phyloP scores from a whole-genome alignment of 2,329 filamentous ascomycete genomes.

The Aureobasidium sp. region DNA sequence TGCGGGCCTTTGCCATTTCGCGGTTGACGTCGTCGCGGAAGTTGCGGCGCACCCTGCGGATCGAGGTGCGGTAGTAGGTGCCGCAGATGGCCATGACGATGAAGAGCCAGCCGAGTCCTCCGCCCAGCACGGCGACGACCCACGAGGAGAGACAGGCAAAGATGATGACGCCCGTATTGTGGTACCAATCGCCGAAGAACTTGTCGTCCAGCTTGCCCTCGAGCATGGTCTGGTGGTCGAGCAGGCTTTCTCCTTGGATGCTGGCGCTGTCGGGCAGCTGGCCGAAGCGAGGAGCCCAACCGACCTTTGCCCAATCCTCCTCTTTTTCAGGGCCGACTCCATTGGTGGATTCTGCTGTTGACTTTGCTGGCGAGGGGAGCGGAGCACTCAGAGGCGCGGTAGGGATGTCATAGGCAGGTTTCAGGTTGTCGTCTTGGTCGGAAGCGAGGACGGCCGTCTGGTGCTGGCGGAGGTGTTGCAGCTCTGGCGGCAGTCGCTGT shows the following conservation, averaged over 20 bases:
- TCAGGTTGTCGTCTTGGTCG: conserved; percentile 62
- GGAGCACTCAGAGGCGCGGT: conserved; percentile 62
- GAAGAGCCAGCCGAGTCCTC: conserved; percentile 86
- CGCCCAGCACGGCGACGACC: conserved; percentile 80
- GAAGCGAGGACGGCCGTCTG: conserved; percentile 65
- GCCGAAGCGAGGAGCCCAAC: conserved; percentile 84
- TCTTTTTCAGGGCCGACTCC: conserved; percentile 45
- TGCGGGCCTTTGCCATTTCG: conserved; percentile 73
- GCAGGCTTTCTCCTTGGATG: conserved; percentile 44
- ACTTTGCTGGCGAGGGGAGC: conserved; percentile 43
- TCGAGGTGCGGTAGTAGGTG: conserved; percentile 93
- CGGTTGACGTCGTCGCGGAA: conserved; percentile 90
- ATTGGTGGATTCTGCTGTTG: conserved; percentile 13
- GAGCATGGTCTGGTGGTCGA: conserved; percentile 82
- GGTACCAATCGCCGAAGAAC: conserved; percentile 97
- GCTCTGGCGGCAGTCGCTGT: conserved; percentile 55
- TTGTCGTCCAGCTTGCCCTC: conserved; percentile 79
- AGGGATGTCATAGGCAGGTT: conserved; percentile 68
- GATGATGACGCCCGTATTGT: conserved; percentile 88
- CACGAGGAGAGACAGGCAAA: conserved; percentile 88
- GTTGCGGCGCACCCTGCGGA: conserved; percentile 87
- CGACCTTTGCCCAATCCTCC: conserved; percentile 50
- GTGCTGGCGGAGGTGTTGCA: conserved; percentile 52
- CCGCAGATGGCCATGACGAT: conserved; percentile 85
- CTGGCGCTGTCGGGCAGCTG: conserved; percentile 47